phyloP scores from a whole-genome alignment of 768 basidiomycete species.

The Boletus reticulatus region DNA sequence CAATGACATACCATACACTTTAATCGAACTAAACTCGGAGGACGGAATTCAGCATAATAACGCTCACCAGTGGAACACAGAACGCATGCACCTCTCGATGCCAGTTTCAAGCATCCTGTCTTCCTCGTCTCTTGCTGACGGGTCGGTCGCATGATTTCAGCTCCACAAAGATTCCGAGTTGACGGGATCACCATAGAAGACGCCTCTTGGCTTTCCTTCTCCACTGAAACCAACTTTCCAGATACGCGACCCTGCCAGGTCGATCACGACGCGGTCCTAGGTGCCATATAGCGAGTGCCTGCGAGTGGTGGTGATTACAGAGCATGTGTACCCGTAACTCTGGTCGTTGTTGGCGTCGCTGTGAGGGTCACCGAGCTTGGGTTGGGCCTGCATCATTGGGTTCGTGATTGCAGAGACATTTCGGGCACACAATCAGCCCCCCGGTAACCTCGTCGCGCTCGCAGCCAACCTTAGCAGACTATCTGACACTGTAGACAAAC shows the following conservation, averaged over 20 bases:
- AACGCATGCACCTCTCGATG: conserved; percentile 66
- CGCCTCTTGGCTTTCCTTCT: conserved; percentile 85
- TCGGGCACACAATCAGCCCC: too few species aligned
- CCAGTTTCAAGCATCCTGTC: conserved; percentile 68
- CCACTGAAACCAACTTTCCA: conserved; percentile 99
- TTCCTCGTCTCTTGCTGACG: conserved; percentile 64
- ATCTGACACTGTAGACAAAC: too few species aligned
- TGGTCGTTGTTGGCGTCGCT: too few species aligned
- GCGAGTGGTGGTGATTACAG: too few species aligned
- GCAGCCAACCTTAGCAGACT: too few species aligned
- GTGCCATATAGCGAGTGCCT: too few species aligned
- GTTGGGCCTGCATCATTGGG: too few species aligned
- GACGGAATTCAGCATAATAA: neutral
- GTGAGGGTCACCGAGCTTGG: too few species aligned
- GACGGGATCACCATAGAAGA: conserved; percentile 61
- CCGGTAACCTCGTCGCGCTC: too few species aligned
- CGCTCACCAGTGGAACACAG: conserved; percentile 82
- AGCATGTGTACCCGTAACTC: too few species aligned
- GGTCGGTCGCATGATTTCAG: conserved; percentile 52
- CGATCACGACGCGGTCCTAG: conserved; percentile 94
- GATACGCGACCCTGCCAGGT: conserved; percentile 87
- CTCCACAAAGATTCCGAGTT: conserved; percentile 55
- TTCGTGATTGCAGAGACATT: too few species aligned
- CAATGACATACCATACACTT: conserved; percentile 60
- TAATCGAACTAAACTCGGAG: conserved; percentile 10